Evolutionary conservation across 805 yeast genomes (phyloP).

Genomic region (Ogataea haglerorum): DNA sequence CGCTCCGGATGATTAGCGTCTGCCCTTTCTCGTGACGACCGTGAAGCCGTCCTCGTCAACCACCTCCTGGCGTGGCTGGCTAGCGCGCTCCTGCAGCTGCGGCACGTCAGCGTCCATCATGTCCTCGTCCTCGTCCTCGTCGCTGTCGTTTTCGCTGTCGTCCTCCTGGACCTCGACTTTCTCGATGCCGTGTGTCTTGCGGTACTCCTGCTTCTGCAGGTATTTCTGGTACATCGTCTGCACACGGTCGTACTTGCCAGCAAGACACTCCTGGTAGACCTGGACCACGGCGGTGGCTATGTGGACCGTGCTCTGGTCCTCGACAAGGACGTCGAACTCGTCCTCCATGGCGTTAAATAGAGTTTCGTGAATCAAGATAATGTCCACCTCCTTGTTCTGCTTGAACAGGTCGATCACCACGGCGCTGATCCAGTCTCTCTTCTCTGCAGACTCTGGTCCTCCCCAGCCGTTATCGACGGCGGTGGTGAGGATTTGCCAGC

Average conservation of each 20-base stretch:
- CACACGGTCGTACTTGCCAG: slow-evolving; percentile 49
- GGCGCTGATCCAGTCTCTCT: slow-evolving; percentile 93
- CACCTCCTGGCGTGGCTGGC: slow-evolving; percentile 48
- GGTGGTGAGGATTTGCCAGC: slow-evolving; percentile 82
- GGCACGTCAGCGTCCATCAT: slow-evolving; percentile 30
- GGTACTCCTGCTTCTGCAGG: slow-evolving; percentile 47
- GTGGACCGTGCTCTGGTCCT: slow-evolving; percentile 81
- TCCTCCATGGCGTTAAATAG: slow-evolving; percentile 87
- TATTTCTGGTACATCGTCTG: slow-evolving; percentile 60
- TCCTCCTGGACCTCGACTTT: slow-evolving; percentile 52
- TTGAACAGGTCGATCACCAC: slow-evolving; percentile 74
- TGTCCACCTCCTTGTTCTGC: slow-evolving; percentile 62
- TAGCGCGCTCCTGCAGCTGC: slow-evolving; percentile 25
- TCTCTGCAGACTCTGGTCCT: slow-evolving; percentile 85
- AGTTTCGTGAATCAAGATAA: slow-evolving; percentile 78
- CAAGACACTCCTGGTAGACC: slow-evolving; percentile 61
- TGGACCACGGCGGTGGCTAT: slow-evolving; percentile 66
- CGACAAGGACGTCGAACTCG: slow-evolving; percentile 86
- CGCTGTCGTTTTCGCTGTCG: slow-evolving; percentile 45
- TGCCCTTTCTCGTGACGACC: slow-evolving; percentile 73
- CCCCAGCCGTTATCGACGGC: slow-evolving; percentile 97
- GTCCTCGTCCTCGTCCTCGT: slow-evolving; percentile 34
- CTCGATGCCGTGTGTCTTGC: slow-evolving; percentile 27
- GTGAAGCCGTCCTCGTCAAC: slow-evolving; percentile 95
- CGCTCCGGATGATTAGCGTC: slow-evolving; percentile 31